Percentiles rank a stretch among this genome's conserved stretches.
Evolutionary conservation across 2,329 filamentous ascomycete species (phyloP).

Genomic region (Daldinia sp.): DNA sequence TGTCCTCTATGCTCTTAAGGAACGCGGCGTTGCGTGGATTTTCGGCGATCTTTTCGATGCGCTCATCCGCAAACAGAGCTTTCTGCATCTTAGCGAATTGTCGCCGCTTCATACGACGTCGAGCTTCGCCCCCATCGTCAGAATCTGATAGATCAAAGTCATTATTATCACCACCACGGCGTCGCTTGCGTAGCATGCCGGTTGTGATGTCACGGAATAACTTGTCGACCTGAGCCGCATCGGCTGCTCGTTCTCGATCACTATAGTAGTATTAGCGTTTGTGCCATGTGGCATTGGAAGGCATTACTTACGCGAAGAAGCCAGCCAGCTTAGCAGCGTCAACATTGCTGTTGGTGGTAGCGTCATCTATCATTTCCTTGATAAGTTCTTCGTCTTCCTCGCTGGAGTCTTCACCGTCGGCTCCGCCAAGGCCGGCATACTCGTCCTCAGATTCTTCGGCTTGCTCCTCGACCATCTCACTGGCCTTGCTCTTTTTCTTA

Average conservation of each 20-base stretch:
- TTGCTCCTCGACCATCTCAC: constrained; percentile 89
- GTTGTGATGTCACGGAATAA: constrained; percentile 94
- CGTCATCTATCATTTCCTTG: constrained; percentile 91
- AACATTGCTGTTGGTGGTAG: constrained; percentile 76
- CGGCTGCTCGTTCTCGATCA: constrained; percentile 80
- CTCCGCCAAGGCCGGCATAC: constrained; percentile 92
- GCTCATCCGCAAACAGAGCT: constrained; percentile 87
- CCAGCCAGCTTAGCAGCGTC: constrained; percentile 87
- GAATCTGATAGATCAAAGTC: constrained; percentile 90
- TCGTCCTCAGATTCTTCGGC: constrained; percentile 98
- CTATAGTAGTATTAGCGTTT: constrained; percentile 57
- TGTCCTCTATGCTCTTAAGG: constrained; percentile 88
- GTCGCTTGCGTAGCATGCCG: constrained; percentile 84
- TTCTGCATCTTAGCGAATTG: constrained; percentile 94
- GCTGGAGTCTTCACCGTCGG: constrained; percentile 85
- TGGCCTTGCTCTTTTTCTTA: constrained; percentile 88
- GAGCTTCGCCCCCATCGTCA: constrained; percentile 85
- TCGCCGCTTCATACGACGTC: constrained; percentile 82
- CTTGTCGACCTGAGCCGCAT: constrained; percentile 90
- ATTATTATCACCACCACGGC: constrained; percentile 67
- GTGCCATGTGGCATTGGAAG: constrained; percentile 13
- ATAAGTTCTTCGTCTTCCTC: constrained; percentile 78
- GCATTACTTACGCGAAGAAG: constrained; percentile 81
- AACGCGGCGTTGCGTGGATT: constrained; percentile 93
- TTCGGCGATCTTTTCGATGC: constrained; percentile 88